Evolutionary conservation across 306 rosid species (phyloP).

Genomic region (Vachellia pachyceras): DNA sequence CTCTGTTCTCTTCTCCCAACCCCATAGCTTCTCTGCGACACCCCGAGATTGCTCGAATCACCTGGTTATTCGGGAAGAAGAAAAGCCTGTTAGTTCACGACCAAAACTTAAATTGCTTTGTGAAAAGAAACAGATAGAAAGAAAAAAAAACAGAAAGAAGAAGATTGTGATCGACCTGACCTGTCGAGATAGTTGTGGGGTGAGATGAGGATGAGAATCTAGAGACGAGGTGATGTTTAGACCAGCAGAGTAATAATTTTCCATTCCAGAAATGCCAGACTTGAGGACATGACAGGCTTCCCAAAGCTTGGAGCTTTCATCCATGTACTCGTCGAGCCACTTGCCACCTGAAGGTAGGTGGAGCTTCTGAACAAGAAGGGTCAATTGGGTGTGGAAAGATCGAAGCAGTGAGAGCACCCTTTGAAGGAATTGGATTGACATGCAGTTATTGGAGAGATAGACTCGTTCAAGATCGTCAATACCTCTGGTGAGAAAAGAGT

Average conservation of each 20-base stretch:
- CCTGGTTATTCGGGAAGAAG: constrained; percentile 50
- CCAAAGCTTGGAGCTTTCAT: constrained; percentile 94
- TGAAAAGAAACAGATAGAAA: too few species aligned
- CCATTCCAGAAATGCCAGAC: constrained; percentile 73
- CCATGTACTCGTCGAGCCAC: constrained; percentile 99
- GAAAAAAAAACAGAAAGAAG: too few species aligned
- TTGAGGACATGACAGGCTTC: constrained; percentile 89
- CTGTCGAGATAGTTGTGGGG: constrained; percentile 79
- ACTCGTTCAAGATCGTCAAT: constrained; percentile 87
- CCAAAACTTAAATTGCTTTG: background rate
- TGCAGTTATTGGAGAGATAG: constrained; percentile 63
- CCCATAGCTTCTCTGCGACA: constrained; percentile 81
- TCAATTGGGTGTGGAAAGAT: constrained; percentile 83
- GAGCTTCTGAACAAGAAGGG: constrained; percentile 81
- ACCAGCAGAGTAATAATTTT: constrained; percentile 70
- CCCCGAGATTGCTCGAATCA: constrained; percentile 69
- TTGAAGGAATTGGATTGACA: constrained; percentile 94
- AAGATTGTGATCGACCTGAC: constrained; percentile 41
- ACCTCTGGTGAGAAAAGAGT: constrained; percentile 73
- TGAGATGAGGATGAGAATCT: constrained; percentile 63
- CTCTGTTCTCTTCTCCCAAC: constrained; percentile 87
- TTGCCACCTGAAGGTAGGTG: constrained; percentile 92
- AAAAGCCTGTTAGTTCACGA: background rate
- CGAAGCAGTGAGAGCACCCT: constrained; percentile 79
- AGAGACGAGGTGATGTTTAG: constrained; percentile 65